These are phyloP conservation scores for Annulohypoxylon maeteangense DNA, from an alignment of 495 filamentous ascomycete genomes.

Conservation along the genomic window DNA sequence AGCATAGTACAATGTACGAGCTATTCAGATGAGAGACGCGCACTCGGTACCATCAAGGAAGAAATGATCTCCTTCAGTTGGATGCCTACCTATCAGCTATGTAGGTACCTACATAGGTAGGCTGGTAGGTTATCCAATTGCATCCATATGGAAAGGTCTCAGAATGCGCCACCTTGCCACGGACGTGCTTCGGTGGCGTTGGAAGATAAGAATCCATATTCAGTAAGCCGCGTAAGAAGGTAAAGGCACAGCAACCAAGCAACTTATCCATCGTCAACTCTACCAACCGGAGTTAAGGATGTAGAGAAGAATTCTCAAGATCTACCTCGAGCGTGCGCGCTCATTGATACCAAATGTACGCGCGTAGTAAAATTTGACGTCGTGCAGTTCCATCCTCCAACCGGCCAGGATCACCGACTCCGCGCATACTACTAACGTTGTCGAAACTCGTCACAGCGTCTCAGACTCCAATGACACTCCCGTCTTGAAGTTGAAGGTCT, in stretches of 20 bases:
- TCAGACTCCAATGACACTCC: slow-evolving; percentile 14
- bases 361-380: slow-evolving; percentile 11
- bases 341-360: slow-evolving; percentile 7
- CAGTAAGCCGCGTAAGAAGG: slow-evolving; percentile 30
- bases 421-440: slow-evolving; percentile 1
- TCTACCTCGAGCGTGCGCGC: not conserved
- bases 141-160: slow-evolving; percentile 8
- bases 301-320: not conserved
- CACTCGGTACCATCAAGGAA: slow-evolving; percentile 11
- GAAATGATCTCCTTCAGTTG: slow-evolving; percentile 1
- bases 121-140: too few relatives aligned
- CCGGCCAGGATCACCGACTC: slow-evolving; percentile 24
- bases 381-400: slow-evolving; percentile 10
- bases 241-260: slow-evolving; percentile 16
- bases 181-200: slow-evolving; percentile 20
- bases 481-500: not conserved
- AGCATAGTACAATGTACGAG: slow-evolving; percentile 6
- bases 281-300: slow-evolving; percentile 28
- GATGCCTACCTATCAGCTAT: too few relatives aligned
- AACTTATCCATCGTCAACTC: slow-evolving; percentile 1
- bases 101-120: too few relatives aligned
- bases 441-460: slow-evolving; percentile 3
- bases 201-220: slow-evolving; percentile 10
- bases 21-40: slow-evolving; percentile 12
- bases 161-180: slow-evolving; percentile 15